Conservation (phyloP, 2,329 filamentous ascomycete species). For the Fusarium pseudonygamai region DNA sequence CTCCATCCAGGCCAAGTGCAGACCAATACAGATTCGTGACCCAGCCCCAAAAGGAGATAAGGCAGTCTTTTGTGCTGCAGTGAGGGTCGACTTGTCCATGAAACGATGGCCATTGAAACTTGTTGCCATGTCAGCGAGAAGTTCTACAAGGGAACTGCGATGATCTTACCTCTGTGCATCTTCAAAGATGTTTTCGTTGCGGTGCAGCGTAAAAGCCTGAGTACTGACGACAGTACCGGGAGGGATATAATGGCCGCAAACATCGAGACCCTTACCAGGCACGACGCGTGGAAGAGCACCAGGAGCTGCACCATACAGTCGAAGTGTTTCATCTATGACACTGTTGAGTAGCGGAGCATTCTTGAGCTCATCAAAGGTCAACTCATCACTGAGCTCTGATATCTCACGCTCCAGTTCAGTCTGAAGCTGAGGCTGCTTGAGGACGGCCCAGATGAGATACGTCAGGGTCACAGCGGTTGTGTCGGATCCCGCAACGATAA, state of each 20-base stretch:
- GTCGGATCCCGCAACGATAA: constrained; percentile 22
- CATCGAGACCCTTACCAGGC: neutral
- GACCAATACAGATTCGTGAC: constrained; percentile 13
- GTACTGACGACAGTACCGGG: neutral
- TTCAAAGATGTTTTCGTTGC: neutral
- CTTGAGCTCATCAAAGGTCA: neutral
- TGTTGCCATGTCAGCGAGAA: fast-evolving
- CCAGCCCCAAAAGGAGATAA: constrained; percentile 21
- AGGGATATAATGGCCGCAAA: neutral
- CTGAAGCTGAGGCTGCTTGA: constrained; percentile 1
- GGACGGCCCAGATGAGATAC: constrained; percentile 23
- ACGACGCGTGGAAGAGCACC: constrained; percentile 11
- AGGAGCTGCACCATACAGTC: constrained; percentile 27
- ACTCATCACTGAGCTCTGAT: neutral
- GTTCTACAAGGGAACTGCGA: too few species aligned
- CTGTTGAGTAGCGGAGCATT: constrained; percentile 6
- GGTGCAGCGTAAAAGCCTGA: constrained; percentile 19
- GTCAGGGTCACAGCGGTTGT: constrained; percentile 22
- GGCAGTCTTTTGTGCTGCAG: neutral
- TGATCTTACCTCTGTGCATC: neutral
- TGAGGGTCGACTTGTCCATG: neutral
- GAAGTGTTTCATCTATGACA: constrained; percentile 19
- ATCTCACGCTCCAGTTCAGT: constrained; percentile 4
- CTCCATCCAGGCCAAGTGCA: constrained; percentile 30
- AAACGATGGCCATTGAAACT: neutral